Base-by-base conservation (phyloP, 345 rosid genomes). In the Linum usitatissimum region DNA sequence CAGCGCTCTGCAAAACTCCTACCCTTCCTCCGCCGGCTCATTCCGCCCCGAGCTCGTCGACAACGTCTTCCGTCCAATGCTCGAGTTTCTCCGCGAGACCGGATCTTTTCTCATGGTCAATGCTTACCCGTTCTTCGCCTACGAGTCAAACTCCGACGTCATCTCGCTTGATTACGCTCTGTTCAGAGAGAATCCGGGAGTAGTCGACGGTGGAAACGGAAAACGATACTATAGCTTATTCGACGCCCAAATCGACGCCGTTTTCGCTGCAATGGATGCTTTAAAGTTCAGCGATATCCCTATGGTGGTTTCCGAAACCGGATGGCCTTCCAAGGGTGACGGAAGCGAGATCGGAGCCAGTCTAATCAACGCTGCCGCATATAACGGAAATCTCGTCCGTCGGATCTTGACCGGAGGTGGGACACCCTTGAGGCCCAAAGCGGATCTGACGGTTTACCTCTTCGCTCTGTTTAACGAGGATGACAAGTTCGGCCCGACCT, bases 191-290 rank as follows among this genome's bases (percentile, higher is more conserved):
- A 93, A 93, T 61, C 96, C 99, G 0, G 97, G 99, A 38, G 87
- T 85, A 19, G 90, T 81, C 51, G 99, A 93, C 65, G 30, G 96
- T 9, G 86, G 94, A 9, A 93, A 87, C 40, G 97, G 99, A 48
- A 59, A 84, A 2, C 65, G 95, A 0, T 93, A 93, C 65, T 84
- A 81, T n/a, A 90, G 71, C 64, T 87, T 93, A 55, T 93, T 93
- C 18, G 99, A 93, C 54, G 99, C 99, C 36, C 97, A 93, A 65
- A 77, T 93, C 73, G 99, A 93, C 70, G 97, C 99, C 70, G 97
- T 93, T 59, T 93, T 87, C 36, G 95, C 99, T 0, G 99, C 99
- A 0, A 63, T 90, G 85, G 74, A 91, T 0, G 88, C 90, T 1
- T 55, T 93, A 31, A 87, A 90, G n/a, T 90, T 73, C 31, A 87